A percentile compares a stretch with the other conserved stretches of the same genome.
These are phyloP conservation scores for Boletellus ananas DNA, from an alignment of 768 basidiomycete species.

Conservation along the genomic window DNA sequence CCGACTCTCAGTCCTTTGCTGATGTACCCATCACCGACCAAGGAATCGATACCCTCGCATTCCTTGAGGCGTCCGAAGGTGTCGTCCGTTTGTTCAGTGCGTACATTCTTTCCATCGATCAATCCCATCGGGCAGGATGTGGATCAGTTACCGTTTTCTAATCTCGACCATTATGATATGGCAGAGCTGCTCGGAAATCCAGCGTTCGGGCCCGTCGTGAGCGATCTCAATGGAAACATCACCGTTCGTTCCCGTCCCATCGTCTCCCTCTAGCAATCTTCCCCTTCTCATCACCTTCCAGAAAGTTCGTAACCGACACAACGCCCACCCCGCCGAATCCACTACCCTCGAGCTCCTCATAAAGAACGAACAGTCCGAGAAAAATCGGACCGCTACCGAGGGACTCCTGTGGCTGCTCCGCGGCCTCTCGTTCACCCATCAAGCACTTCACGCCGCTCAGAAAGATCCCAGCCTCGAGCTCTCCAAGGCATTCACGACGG, in stretches of 20 bases:
- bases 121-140: neutral
- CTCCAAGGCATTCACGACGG: constrained; percentile 65
- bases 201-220: constrained; percentile 80
- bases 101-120: constrained; percentile 15
- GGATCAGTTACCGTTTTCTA: neutral
- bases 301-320: constrained; percentile 88
- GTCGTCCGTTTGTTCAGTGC: constrained; percentile 88
- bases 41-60: constrained; percentile 84
- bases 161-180: neutral
- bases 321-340: constrained; percentile 59
- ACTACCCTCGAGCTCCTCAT: constrained; percentile 82
- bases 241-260: constrained; percentile 45
- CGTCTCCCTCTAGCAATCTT: neutral
- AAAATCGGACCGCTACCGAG: constrained; percentile 85
- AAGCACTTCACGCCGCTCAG: constrained; percentile 70
- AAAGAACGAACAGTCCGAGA: constrained; percentile 78
- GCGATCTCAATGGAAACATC: constrained; percentile 90
- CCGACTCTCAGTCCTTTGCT: constrained; percentile 70
- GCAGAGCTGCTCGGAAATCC: constrained; percentile 26
- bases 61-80: constrained; percentile 86
- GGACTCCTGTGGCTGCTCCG: constrained; percentile 93
- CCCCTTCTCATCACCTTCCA: constrained; percentile 26
- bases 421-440: constrained; percentile 86
- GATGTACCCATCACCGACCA: constrained; percentile 82
- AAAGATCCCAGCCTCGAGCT: constrained; percentile 56